Percentiles rank a stretch among this genome's conserved stretches.
Conservation (phyloP, 1,284 basidiomycete species). For the Ustilago curta region DNA sequence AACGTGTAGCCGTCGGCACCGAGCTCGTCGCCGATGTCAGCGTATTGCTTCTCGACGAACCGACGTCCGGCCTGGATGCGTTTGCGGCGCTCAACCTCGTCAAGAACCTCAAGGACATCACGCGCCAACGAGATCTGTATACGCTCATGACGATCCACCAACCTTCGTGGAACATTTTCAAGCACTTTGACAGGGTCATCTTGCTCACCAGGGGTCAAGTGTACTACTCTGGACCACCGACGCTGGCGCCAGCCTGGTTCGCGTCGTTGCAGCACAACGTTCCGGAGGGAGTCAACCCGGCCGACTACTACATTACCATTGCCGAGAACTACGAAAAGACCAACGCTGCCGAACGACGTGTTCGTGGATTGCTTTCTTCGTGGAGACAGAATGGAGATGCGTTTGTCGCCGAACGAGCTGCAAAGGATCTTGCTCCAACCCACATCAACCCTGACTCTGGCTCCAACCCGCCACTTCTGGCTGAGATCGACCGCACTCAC, state of each 20-base stretch:
- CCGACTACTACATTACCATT: constrained; percentile 50
- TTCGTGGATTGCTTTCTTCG: constrained; percentile 34
- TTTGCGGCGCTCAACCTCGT: constrained; percentile 50
- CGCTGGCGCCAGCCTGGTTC: constrained; percentile 45
- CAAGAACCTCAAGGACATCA: constrained; percentile 50
- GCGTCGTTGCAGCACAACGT: constrained; percentile 25
- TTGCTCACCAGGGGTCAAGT: constrained; percentile 48
- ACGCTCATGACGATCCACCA: constrained; percentile 60
- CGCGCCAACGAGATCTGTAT: constrained; percentile 36
- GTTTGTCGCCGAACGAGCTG: constrained; percentile 11
- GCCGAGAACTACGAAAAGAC: constrained; percentile 55
- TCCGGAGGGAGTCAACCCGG: constrained; percentile 51
- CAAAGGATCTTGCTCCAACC: background rate
- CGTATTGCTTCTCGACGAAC: constrained; percentile 57
- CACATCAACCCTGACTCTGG: background rate
- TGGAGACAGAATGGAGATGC: constrained; percentile 38
- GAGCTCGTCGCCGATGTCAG: constrained; percentile 50
- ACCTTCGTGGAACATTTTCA: constrained; percentile 58
- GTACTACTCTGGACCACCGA: constrained; percentile 52
- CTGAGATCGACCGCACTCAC: constrained; percentile 4
- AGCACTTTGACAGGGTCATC: constrained; percentile 51
- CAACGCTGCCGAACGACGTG: constrained; percentile 46
- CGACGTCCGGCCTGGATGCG: constrained; percentile 54
- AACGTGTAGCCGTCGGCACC: constrained; percentile 48
- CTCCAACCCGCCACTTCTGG: background rate